Evolutionary conservation across 768 basidiomycete species (phyloP).

Genomic region (Auricularia heimuer): DNA sequence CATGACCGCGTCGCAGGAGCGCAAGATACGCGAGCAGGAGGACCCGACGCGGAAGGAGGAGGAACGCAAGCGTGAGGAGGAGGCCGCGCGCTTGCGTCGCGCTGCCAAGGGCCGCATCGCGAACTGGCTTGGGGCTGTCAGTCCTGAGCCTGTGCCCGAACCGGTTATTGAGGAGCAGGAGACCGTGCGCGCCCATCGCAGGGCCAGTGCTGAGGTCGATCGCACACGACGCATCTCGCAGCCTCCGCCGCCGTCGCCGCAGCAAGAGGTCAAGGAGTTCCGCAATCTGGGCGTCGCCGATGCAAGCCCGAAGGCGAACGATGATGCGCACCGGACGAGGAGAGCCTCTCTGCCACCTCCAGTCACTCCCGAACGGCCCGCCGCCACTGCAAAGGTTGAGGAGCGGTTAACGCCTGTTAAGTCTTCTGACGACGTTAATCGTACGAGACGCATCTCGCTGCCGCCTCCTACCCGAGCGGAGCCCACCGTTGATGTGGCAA

Average conservation of each 20-base stretch:
- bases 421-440: background rate
- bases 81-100: conserved; percentile 28
- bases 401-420: background rate
- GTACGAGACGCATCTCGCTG: background rate
- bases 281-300: background rate
- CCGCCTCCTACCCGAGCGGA: background rate
- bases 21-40: conserved; percentile 3
- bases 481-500: background rate
- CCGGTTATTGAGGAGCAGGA: background rate
- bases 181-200: background rate
- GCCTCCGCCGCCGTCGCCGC: background rate
- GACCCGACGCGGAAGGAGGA: conserved; percentile 13
- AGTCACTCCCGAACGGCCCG: background rate
- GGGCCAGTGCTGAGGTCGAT: background rate
- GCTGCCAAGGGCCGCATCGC: conserved; percentile 64
- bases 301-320: background rate
- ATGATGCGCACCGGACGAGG: background rate
- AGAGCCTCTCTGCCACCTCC: background rate
- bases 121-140: conserved; percentile 65
- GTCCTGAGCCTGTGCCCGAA: conserved; percentile 28
- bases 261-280: background rate
- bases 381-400: background rate
- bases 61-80: conserved; percentile 22
- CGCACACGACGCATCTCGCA: background rate
- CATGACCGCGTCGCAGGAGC: background rate